Evolutionary conservation across 2,329 filamentous ascomycete species (phyloP).

Genomic region (Epichloe uncinata): DNA sequence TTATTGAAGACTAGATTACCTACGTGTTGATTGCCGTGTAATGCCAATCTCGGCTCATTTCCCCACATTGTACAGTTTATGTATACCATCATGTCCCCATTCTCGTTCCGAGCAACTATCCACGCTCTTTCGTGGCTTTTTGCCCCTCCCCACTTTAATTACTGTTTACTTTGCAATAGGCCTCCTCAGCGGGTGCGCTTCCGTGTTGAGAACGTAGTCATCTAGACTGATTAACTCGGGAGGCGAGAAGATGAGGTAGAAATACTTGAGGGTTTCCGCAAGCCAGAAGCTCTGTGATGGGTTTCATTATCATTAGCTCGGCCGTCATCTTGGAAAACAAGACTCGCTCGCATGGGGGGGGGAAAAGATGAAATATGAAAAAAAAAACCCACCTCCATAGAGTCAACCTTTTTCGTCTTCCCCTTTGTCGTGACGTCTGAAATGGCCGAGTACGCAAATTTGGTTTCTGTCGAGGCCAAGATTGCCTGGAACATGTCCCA

Average conservation of each 20-base stretch:
- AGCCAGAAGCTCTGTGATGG: conserved; percentile 52
- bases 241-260: conserved; percentile 57
- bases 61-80: no score
- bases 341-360: not conserved
- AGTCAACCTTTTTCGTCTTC: conserved; percentile 33
- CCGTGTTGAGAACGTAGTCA: conserved; percentile 49
- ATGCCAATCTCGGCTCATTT: no score
- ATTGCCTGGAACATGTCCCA: conserved; percentile 40
- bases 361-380: no score
- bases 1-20: no score
- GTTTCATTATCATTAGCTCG: no score
- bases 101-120: not conserved
- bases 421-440: conserved; percentile 24
- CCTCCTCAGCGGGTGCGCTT: conserved; percentile 29
- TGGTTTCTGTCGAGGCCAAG: conserved; percentile 29
- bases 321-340: no score
- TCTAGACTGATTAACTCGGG: conserved; percentile 52
- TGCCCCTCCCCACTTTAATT: not conserved
- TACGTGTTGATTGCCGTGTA: no score
- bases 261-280: conserved; percentile 63
- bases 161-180: not conserved
- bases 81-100: not conserved
- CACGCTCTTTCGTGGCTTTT: not conserved
- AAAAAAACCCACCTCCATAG: conserved; percentile 39
- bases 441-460: conserved; percentile 35